Evolutionary conservation across 1,139 yeast genomes (phyloP).

Genomic region (Pichia sp.): DNA sequence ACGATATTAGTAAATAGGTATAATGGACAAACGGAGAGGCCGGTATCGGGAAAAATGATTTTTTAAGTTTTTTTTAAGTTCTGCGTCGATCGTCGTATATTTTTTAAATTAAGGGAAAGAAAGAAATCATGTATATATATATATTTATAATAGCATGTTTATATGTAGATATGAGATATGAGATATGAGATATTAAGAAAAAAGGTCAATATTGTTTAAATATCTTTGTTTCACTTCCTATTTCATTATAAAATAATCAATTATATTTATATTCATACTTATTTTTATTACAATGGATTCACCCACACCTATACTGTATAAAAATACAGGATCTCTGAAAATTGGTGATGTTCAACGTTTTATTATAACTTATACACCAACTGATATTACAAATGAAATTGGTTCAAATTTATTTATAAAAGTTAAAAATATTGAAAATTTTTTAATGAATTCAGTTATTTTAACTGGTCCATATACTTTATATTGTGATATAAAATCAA

Average conservation of each 20-base stretch:
- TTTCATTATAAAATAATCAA: background rate
- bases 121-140: no score
- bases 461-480: slow-evolving; percentile 86
- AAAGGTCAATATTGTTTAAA: no score
- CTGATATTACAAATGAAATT: slow-evolving; percentile 9
- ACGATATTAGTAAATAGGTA: no score
- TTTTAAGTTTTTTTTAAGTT: no score
- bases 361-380: slow-evolving; percentile 26
- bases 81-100: no score
- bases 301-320: slow-evolving; percentile 14
- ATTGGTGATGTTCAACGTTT: slow-evolving; percentile 54
- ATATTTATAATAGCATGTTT: no score
- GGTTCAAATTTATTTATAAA: slow-evolving; percentile 46
- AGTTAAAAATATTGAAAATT: slow-evolving; percentile 65
- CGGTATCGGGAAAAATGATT: no score
- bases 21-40: no score
- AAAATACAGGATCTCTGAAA: slow-evolving; percentile 33
- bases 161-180: no score
- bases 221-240: no score
- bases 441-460: slow-evolving; percentile 81
- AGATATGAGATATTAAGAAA: no score
- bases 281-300: background rate
- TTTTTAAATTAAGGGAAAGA: no score
- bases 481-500: slow-evolving; percentile 73
- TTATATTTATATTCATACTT: background rate